Percentiles rank a stretch among this genome's conserved stretches.
Conservation (phyloP, 2,329 filamentous ascomycete species). For the Metarhizium robertsii region DNA sequence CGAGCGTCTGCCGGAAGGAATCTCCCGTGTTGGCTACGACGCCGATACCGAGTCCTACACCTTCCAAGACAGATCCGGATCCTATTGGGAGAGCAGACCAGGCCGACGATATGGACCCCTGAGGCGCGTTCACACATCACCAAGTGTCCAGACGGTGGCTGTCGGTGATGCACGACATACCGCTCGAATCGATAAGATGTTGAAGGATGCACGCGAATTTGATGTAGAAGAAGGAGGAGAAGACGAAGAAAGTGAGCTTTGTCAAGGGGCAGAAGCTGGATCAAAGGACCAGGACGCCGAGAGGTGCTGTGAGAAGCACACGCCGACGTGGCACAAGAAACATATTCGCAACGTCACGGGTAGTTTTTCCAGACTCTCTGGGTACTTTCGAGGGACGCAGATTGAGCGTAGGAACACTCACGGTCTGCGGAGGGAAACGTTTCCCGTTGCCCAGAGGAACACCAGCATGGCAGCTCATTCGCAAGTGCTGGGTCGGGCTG, state of each 20-base stretch:
- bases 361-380: neutral
- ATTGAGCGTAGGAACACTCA: neutral
- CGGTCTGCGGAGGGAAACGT: neutral
- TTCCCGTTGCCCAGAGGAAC: neutral
- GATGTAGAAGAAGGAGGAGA: too few species aligned
- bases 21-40: neutral
- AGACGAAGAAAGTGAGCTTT: neutral
- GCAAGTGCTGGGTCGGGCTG: neutral
- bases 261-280: neutral
- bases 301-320: neutral
- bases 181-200: neutral
- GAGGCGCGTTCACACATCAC: neutral
- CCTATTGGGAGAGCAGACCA: neutral
- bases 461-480: neutral
- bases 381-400: neutral
- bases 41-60: neutral
- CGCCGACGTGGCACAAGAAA: neutral
- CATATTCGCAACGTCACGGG: neutral
- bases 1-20: neutral
- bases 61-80: neutral
- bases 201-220: neutral
- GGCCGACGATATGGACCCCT: neutral
- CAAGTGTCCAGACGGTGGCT: neutral
- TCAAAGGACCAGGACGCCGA: neutral
- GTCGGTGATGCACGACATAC: neutral